A percentile compares a stretch with the other conserved stretches of the same genome.
Conservation (phyloP, 306 rosid genomes). For the Herpetospermum pedunculosum region DNA sequence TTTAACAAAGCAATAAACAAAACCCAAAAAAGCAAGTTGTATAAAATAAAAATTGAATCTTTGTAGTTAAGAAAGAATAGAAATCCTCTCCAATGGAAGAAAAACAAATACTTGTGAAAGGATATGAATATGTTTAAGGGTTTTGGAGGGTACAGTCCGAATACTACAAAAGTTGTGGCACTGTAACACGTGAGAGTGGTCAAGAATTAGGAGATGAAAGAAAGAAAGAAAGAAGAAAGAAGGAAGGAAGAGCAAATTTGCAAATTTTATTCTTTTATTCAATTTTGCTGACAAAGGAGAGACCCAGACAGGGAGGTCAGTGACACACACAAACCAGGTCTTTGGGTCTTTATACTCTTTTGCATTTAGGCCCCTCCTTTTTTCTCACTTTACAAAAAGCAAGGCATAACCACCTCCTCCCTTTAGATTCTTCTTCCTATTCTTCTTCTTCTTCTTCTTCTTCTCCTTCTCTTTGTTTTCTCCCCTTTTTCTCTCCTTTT, state of each 20-base stretch:
- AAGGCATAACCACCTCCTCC: slow-evolving; percentile 18
- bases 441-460: slow-evolving; percentile 1
- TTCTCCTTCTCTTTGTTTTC: not conserved
- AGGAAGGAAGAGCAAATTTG: not conserved
- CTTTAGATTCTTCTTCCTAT: slow-evolving; percentile 53
- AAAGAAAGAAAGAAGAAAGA: not conserved
- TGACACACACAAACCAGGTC: slow-evolving; percentile 10
- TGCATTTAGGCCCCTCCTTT: not conserved
- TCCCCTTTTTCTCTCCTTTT: slow-evolving; percentile 7
- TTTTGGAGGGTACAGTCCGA: not conserved
- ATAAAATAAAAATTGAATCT: not conserved
- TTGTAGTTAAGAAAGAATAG: not conserved
- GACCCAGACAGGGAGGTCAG: slow-evolving; percentile 38
- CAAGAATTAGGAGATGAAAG: not conserved
- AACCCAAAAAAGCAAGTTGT: not conserved
- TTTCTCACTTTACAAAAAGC: slow-evolving; percentile 42
- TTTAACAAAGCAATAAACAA: not conserved
- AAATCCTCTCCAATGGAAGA: not conserved
- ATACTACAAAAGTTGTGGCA: not conserved
- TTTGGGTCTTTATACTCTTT: not conserved
- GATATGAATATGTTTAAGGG: not conserved
- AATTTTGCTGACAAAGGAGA: slow-evolving; percentile 30
- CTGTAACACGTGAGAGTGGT: slow-evolving; percentile 5
- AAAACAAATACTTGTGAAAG: not conserved
- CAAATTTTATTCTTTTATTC: slow-evolving; percentile 13